phyloP scores from a whole-genome alignment of 2,329 filamentous ascomycete genomes.

The Aspergillus pseudonomiae region DNA sequence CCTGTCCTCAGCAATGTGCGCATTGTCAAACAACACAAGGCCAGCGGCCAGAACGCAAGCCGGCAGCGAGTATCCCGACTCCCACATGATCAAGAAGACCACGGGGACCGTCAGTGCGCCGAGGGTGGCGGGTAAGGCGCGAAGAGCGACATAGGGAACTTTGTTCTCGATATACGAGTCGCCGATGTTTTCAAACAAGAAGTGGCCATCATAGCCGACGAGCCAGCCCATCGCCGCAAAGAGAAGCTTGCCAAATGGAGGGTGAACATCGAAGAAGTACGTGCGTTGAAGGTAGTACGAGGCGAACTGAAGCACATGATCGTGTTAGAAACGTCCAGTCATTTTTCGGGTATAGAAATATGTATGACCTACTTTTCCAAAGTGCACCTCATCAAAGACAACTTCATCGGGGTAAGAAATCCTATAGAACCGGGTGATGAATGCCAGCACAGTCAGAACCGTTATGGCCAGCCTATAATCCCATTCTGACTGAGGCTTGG shows the following conservation, averaged over 20 bases:
- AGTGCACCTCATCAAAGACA: conserved; percentile 98
- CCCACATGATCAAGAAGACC: conserved; percentile 98
- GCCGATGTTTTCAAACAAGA: conserved; percentile 98
- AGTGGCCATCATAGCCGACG: conserved; percentile 93
- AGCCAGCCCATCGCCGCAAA: conserved; percentile 98
- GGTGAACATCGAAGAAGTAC: conserved; percentile 99
- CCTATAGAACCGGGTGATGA: conserved; percentile 91
- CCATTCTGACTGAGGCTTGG: conserved; percentile 61
- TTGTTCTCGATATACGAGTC: conserved; percentile 97
- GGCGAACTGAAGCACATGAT: conserved; percentile 44
- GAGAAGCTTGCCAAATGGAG: conserved; percentile 95
- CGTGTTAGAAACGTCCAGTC: conserved; percentile 22
- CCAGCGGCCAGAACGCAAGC: conserved; percentile 85
- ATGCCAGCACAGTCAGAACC: conserved; percentile 80
- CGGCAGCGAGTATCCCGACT: conserved; percentile 94
- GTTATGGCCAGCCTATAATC: conserved; percentile 80
- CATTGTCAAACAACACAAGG: conserved; percentile 92
- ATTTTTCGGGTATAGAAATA: background rate
- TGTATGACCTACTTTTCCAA: conserved; percentile 78
- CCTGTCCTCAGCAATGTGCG: conserved; percentile 93
- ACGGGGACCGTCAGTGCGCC: conserved; percentile 93
- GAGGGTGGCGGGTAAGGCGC: conserved; percentile 86
- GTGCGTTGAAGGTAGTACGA: conserved; percentile 89
- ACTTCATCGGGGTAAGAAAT: conserved; percentile 95
- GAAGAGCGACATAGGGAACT: conserved; percentile 95